Base-by-base conservation (phyloP, 192 early-diverging fungal species). In the Allomyces macrogynus region DNA sequence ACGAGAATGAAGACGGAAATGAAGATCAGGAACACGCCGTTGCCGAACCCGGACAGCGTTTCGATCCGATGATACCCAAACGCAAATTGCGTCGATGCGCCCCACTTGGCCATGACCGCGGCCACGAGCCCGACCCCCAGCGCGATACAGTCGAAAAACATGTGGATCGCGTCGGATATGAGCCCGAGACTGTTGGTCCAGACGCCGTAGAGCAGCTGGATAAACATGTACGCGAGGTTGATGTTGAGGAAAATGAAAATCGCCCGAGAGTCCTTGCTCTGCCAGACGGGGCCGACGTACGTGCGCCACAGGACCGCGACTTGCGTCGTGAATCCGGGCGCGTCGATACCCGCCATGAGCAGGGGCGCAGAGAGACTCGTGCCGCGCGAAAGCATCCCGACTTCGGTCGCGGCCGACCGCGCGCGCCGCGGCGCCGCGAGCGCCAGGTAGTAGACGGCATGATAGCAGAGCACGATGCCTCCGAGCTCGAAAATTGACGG, bases 111-210 rank as follows among this genome's bases (percentile, higher is more conserved):
- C 80, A 94, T 86, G 1, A 95, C 89, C 4, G 88, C 82, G 10
- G 94, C 94, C 64, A 87, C 78, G 10, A 97, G 73, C 25, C 89
- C 89, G 43, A 95, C 81, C 1, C 86, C 87, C 67, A 97, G 69
- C 8, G 92, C 92, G 72, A 93, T 77, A 64, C 89, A 93, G 75
- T 97, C 94, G 75, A 97, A 97, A 64, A 95, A 82, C 94, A 97
- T 97, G 74, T 97, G 94, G 63, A 94, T 90, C 22, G 94, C 94
- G 74, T 97, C 94, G 24, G 92, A 90, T 22, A 90, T 91, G 22
- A 97, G 80, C 9, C 92, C 91, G 62, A 97, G 76, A 70, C 84
- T 86, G 75, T 90, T 90, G 61, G 86, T 87, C 73, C 81, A 84
- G 26, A 86, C 78, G 60, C 88, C 88, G 63, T 90, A 90, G 11